Base-by-base conservation (phyloP, 768 basidiomycete genomes). In the Tulasnella sp. region DNA sequence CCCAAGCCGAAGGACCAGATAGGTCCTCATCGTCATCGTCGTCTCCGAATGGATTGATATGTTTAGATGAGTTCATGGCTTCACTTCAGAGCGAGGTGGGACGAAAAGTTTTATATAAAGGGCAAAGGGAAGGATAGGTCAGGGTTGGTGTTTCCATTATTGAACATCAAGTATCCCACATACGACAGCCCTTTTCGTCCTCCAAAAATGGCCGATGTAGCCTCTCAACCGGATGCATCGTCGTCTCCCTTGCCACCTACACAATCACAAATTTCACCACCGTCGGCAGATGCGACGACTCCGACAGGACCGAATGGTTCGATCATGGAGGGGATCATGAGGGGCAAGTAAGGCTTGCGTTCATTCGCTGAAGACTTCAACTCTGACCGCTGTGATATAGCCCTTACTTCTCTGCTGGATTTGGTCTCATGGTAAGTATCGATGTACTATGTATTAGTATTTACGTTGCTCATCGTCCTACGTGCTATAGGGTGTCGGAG, bases 371-470 rank as follows among this genome's bases (percentile, higher is more conserved):
- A 19, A 24, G 31, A 19, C 38, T 41, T 7, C 29, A 41, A 30
- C 25, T 31, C 25, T 54, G 25, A 5, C 42, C 12, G 21, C 53
- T 15, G 24, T 11, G 4, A 10, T 10, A 5, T 27, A 99, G 96
- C 69, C 94, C 92, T 38, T 93, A 92, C 74, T 98, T 99, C 69
- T 90, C 94, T 69, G 96, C 94, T 49, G 94, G 96, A 25, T 97
- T 97, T 66, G 96, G 94, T 34, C 79, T 99, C 38, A 93, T 98
- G 92, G 94, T 93, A 64, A 60, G 73, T 62, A 10, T 22, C 7
- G 11, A 42, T 17, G 15, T 43, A 43, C 3, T 34, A n/a, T 25
- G 1, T 24, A 9, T 11, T 9, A 25, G 49, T 48, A 41, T 24
- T 22, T 7, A 21, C 1, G 3, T 11, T 0, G 17, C 15, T 25